Base-by-base conservation (phyloP, 805 yeast species). In the Starmerella ratchasimensis region DNA sequence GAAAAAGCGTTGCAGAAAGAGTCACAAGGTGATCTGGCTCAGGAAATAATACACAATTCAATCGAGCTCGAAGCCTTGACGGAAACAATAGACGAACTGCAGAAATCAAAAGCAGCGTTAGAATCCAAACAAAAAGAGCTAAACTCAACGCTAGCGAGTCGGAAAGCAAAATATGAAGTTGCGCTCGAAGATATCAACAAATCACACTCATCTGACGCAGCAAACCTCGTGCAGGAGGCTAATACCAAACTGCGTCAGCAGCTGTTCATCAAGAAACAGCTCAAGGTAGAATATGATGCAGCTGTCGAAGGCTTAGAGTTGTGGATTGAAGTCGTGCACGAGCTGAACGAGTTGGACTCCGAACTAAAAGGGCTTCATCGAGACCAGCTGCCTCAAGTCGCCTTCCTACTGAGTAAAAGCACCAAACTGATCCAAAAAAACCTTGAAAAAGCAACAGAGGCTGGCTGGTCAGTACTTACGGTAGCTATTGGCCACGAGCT, bases 401-500 rank as follows among this genome's bases (percentile, higher is more conserved):
- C 49, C 18, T 41, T 36, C 11, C 29, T 47, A 16, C 42, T 54
- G 9, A 21, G 34, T 2, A 25, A 30, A 3, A 30, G 50, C 3
- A 25, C 37, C 6, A 22, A 34, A 8, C 23, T 30, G 9, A 31
- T 56, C 4, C 42, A 46, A 14, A 20, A 21, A 4, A 22, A 38
- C 24, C 33, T 45, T 16, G 38, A 41, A 5, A 10, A 27, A 2
- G 56, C 58, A 6, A 33, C 41, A 19, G 20, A 35, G 4, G 31
- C 39, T 27, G 41, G 47, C n/a, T 54, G 59, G 59, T 32, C 46
- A 8, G 46, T 45, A 3, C 45, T 56, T 19, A 42, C 46, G 1
- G 46, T 55, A 2, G 59, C 59, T 3, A 50, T 56, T 13, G 48
- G 48, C 5, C 60, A 56, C 32, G 60, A 56, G 32, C 37, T 50